Evolutionary conservation across 306 rosid species (phyloP).

Genomic region (Corylus americana): DNA sequence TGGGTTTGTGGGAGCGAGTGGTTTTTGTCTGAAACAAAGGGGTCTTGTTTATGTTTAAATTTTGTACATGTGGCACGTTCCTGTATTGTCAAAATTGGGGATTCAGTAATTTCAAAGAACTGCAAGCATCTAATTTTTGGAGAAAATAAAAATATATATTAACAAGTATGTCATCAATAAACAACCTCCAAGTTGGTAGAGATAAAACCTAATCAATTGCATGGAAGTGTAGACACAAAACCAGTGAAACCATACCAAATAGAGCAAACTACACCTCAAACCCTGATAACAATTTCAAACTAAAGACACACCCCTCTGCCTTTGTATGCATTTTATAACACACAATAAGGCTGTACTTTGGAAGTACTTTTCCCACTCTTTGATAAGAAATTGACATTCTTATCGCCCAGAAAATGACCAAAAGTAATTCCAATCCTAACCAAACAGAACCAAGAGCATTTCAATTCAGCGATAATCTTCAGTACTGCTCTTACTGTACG

Average conservation of each 20-base stretch:
- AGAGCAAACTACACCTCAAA: not conserved
- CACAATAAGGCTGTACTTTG: not conserved
- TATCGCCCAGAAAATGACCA: not conserved
- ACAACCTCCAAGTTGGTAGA: not conserved
- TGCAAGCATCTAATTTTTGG: not conserved
- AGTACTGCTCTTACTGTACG: not conserved
- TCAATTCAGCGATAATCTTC: not conserved
- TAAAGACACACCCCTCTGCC: not conserved
- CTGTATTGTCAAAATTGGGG: too few relatives aligned
- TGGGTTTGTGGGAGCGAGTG: too few relatives aligned
- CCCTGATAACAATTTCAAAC: not conserved
- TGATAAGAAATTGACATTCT: not conserved
- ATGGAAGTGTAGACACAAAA: not conserved
- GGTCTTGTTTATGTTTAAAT: too few relatives aligned
- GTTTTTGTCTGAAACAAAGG: too few relatives aligned
- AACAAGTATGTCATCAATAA: not conserved
- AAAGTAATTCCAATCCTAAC: not conserved
- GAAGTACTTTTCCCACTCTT: not conserved
- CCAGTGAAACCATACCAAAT: not conserved
- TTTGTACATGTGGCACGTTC: too few relatives aligned
- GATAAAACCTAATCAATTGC: not conserved
- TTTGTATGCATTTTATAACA: not conserved
- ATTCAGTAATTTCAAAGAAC: not conserved
- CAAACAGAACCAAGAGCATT: not conserved
- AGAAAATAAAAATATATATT: not conserved